Evolutionary conservation across 495 filamentous ascomycete genomes (phyloP), one percentile per base, ranked within the genome.

Genomic region (Cercophora scortea): DNA sequence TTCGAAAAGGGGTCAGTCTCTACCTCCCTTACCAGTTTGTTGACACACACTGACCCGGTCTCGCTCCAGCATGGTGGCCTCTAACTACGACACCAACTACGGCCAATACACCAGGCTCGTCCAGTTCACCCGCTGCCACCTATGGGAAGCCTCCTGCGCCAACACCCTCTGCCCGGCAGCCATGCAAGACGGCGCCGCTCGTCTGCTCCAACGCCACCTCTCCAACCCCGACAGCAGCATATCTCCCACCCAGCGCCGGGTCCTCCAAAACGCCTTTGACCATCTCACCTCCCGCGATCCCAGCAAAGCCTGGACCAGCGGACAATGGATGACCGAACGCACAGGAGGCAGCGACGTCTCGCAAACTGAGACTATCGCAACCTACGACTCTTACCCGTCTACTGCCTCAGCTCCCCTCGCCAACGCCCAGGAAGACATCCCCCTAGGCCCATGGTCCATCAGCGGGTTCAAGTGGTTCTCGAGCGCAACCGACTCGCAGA

Each of bases 301-400:
- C 4, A 52, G 61, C 8, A 52, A 67, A n/a, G 75, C 79, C 13
- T 90, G 86, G 87, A 90, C 86, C 5, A 83, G 78, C 33, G 87
- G 88, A 0, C 87, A 91, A 61, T 92, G 88, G 88, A 91, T 91
- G 88, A 90, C 88, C 0, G 87, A 90, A 58, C 77, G 87, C n/a
- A 67, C 76, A 0, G 87, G 86, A 8, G 87, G 87, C 2, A 86
- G 81, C 54, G 87, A 92, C 55, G 83, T 90, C 4, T 80, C 80
- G 7, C 78, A 73, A 43, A 87, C 83, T 0, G 87, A 91, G 63
- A 91, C 86, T 2, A 54, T 87, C 75, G 34, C 78, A 65, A 52
- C 63, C 56, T 52, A 54, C 42, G 9, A 25, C 38, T 18, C 59
- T 52, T 52, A 51, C 47, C 39, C 61, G 39, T 38, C 66, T 42